Evolutionary conservation across 2,329 filamentous ascomycete genomes (phyloP).

Genomic region (Scedosporium boydii): DNA sequence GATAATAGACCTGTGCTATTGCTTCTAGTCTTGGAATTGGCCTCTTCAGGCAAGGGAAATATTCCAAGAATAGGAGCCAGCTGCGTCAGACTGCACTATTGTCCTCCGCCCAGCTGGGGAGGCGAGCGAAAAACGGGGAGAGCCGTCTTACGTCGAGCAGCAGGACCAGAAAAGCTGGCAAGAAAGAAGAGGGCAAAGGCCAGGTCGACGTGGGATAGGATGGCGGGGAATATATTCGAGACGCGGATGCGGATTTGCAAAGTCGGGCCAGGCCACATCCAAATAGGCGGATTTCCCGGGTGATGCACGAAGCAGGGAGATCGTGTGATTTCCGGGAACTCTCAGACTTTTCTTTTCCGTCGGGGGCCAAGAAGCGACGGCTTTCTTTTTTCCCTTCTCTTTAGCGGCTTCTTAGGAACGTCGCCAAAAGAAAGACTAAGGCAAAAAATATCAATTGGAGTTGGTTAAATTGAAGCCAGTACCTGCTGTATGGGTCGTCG

Average conservation of each 20-base stretch:
- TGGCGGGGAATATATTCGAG: slow-evolving; percentile 5
- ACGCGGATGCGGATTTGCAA: background rate
- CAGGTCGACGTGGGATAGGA: background rate
- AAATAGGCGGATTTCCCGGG: background rate
- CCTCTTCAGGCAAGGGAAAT: background rate
- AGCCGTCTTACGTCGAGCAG: slow-evolving; percentile 1
- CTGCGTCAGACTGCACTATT: background rate
- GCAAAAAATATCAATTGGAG: background rate
- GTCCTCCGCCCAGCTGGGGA: background rate
- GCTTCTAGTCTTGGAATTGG: background rate
- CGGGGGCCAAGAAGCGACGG: background rate
- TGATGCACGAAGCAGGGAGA: background rate
- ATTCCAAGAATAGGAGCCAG: slow-evolving; percentile 1
- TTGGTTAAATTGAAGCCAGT: slow-evolving; percentile 4
- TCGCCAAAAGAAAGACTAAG: background rate
- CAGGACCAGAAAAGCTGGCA: background rate
- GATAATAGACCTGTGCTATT: slow-evolving; percentile 3
- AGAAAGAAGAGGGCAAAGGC: background rate
- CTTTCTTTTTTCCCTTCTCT: background rate
- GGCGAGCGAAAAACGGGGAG: background rate
- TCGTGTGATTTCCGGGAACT: background rate
- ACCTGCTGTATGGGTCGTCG: slow-evolving; percentile 1
- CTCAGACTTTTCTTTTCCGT: background rate
- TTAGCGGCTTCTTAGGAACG: background rate
- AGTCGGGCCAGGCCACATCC: background rate